phyloP scores from a whole-genome alignment of 163 green algal genomes.

The Prototheca wickerhamii region DNA sequence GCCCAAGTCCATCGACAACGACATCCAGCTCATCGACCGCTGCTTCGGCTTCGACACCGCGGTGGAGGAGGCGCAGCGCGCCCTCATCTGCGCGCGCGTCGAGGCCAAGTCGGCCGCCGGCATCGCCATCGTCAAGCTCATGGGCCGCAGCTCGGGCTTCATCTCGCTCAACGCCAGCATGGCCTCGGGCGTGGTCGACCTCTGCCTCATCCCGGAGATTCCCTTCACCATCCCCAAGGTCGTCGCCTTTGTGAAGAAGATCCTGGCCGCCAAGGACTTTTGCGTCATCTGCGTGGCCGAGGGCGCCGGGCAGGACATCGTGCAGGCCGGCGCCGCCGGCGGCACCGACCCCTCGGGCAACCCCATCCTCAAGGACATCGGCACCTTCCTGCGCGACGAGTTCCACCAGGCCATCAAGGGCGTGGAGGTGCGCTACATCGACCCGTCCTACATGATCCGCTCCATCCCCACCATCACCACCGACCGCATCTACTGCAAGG shows the following conservation, averaged over 20 bases:
- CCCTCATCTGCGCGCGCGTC: slow-evolving; percentile 73
- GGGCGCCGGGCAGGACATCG: slow-evolving; percentile 74
- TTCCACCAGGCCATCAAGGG: slow-evolving; percentile 68
- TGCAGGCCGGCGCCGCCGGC: slow-evolving; percentile 24
- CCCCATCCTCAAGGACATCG: slow-evolving; percentile 77
- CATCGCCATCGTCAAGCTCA: slow-evolving; percentile 87
- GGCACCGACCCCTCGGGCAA: slow-evolving; percentile 84
- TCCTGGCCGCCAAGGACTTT: slow-evolving; percentile 76
- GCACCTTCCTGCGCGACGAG: slow-evolving; percentile 42
- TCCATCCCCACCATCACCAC: slow-evolving; percentile 38
- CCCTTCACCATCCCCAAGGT: slow-evolving; percentile 45
- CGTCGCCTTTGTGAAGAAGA: slow-evolving; percentile 31
- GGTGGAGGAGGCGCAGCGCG: slow-evolving; percentile 83
- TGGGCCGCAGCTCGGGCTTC: slow-evolving; percentile 82
- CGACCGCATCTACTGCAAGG: slow-evolving; percentile 43
- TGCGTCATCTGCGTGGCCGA: slow-evolving; percentile 89
- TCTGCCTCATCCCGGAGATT: slow-evolving; percentile 96
- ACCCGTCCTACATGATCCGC: slow-evolving; percentile 61
- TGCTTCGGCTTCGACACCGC: slow-evolving; percentile 95
- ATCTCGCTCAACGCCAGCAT: slow-evolving; percentile 78
- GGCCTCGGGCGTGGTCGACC: slow-evolving; percentile 87
- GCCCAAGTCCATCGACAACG: slow-evolving; percentile 98
- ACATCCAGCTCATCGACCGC: slow-evolving; percentile 90
- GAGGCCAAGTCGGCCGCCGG: slow-evolving; percentile 50
- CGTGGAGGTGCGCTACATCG: slow-evolving; percentile 81